Evolutionary conservation across 1,284 basidiomycete species (phyloP).

Genomic region (Cryptococcus hybrid): DNA sequence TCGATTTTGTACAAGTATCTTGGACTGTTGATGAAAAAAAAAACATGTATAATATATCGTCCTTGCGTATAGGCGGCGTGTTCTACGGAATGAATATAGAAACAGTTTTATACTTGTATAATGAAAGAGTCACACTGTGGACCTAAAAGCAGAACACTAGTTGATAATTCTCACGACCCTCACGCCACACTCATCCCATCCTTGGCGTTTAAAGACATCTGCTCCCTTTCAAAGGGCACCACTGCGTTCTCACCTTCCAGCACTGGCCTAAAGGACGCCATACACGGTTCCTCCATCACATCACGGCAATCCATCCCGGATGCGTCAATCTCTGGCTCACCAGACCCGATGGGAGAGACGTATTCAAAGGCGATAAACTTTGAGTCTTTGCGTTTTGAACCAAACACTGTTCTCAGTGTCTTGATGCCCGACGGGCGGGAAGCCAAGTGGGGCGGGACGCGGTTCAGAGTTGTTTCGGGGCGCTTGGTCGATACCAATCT

Average conservation of each 20-base stretch:
- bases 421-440: constrained; percentile 27
- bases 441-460: constrained; percentile 3
- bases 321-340: constrained; percentile 45
- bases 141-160: background rate
- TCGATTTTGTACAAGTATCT: background rate
- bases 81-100: too few species aligned
- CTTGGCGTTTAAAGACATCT: constrained; percentile 29
- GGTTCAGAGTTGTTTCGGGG: constrained; percentile 6
- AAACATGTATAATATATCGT: background rate
- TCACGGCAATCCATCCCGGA: constrained; percentile 45
- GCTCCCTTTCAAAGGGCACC: constrained; percentile 38
- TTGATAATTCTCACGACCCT: constrained; percentile 26
- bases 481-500: constrained; percentile 10
- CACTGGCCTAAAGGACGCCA: constrained; percentile 32
- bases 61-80: too few species aligned
- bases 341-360: constrained; percentile 34
- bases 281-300: constrained; percentile 42
- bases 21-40: background rate
- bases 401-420: constrained; percentile 29
- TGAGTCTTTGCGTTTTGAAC: constrained; percentile 27
- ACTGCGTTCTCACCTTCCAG: constrained; percentile 7
- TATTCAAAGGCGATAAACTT: constrained; percentile 36
- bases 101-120: too few species aligned
- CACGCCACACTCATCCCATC: constrained; percentile 6
- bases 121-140: background rate